A percentile compares a stretch with the other conserved stretches of the same genome.
phyloP scores from a whole-genome alignment of 2,329 filamentous ascomycete genomes.

The Ceratocystis cacaofunesta region DNA sequence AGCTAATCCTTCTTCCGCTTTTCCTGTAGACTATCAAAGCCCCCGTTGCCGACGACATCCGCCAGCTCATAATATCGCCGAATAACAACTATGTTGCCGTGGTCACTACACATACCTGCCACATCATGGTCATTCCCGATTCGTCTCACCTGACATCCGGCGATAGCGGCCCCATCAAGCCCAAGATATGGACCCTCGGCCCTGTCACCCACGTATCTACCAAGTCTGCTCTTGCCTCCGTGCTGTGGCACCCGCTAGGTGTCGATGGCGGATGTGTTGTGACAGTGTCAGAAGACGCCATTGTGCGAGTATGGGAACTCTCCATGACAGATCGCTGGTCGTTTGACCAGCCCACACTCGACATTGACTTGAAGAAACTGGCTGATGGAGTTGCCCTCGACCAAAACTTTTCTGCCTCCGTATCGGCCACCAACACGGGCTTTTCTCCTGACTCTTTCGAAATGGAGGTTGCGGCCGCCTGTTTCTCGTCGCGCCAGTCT shows the following conservation, averaged over 20 bases:
- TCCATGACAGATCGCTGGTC: conserved; percentile 72
- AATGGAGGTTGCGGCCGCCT: conserved; percentile 84
- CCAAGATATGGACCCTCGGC: conserved; percentile 82
- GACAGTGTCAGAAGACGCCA: conserved; percentile 75
- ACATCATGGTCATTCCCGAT: conserved; percentile 75
- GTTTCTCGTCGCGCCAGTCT: conserved; percentile 50
- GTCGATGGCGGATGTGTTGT: conserved; percentile 68
- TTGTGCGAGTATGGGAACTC: conserved; percentile 82
- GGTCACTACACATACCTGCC: conserved; percentile 72
- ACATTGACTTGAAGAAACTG: conserved; percentile 78
- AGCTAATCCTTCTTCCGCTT: conserved; percentile 2
- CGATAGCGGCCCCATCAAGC: conserved; percentile 54
- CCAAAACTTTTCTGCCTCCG: conserved; percentile 68
- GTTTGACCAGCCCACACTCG: conserved; percentile 68
- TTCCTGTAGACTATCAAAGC: conserved; percentile 56
- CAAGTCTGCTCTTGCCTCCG: conserved; percentile 63
- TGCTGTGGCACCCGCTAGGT: conserved; percentile 84
- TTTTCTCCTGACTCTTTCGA: conserved; percentile 85
- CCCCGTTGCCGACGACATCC: conserved; percentile 66
- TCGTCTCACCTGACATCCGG: conserved; percentile 56
- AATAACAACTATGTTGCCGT: conserved; percentile 71
- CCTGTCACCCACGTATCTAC: conserved; percentile 84
- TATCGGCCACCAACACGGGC: conserved; percentile 56
- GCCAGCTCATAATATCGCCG: conserved; percentile 73
- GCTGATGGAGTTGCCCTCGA: conserved; percentile 69